Base-by-base conservation (phyloP, 2,329 filamentous ascomycete genomes). In the Hymenoscyphus albidus region DNA sequence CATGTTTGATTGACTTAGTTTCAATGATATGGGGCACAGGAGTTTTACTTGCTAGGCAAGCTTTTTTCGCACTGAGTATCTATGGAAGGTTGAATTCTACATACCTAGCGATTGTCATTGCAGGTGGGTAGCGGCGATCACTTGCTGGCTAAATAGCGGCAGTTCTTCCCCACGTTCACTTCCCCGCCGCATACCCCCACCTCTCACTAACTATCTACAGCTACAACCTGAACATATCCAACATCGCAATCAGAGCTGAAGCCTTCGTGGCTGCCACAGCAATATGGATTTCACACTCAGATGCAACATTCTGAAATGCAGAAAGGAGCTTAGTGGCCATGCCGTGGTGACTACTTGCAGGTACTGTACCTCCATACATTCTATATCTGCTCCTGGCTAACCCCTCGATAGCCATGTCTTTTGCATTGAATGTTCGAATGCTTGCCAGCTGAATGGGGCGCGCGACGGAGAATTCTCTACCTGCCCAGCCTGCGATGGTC, bases 301-400 rank as follows among this genome's bases (percentile, higher is more conserved):
- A 42, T 97, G 94, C 80, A 97, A 97, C 75, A 84, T 86, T 35
- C 81, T 93, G 42, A 89, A 88, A 67, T 97, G 94, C 73, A 85
- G 91, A 58, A 80, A 80, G 51, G 84, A 88, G 69, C 82, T 97
- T 40, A 82, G 80, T 40, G 86, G 90, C 51, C 82, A 84, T 67
- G 93, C 92, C 12, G 83, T 97, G 1, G 92, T 97, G 40, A 97
- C 93, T 4, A 95, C 91, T 14, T 98, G 93, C 85, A 92, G 90
- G 92, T 91, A 75, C 70, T 80, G 14, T 5, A 22, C 35, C 56
- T 58, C 42, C 31, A 40, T 39, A 27, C 18, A 35, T n/a, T 38
- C 27, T 51, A 32, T 35, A 56, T 35, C 5, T 51, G 16, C 54
- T 54, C 16, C 35, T 2, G 61, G 48, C 69, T 72, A 35, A 72